Base-by-base conservation (phyloP, 2,329 filamentous ascomycete species). In the Colletotrichum sp. region DNA sequence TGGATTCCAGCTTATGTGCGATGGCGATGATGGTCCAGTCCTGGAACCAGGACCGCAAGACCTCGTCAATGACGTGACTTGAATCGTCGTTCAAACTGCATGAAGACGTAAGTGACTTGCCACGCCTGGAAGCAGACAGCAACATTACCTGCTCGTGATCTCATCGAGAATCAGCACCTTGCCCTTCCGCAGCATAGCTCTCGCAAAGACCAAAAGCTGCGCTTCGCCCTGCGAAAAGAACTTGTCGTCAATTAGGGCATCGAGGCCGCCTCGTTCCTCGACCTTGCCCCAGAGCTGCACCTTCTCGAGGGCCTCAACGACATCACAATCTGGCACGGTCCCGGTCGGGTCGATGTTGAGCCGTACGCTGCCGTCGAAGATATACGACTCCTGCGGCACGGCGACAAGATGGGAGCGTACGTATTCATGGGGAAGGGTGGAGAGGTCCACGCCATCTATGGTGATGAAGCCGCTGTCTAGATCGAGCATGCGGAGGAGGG, bases 341-440 rank as follows among this genome's bases (percentile, higher is more conserved):
- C 79, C 78, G 18, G 80, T 77, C 0, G 89, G 88, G 76, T 91
- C 89, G 2, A 88, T 81, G 28, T 91, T 91, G 16, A 84, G 78
- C 4, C 88, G 85, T 3, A 92, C 82, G 0, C 82, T 87, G 24
- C 87, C 88, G 7, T 85, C 84, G 5, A 91, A 83, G 30, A 89
- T 83, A 78, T 89, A 87, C 1, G 88, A 84, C 66, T 91, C 89
- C 81, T 92, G 90, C 0, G 90, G 87, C 5, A 90, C 81, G 5
- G 83, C 84, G 28, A 86, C 84, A 12, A 91, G 82, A 2, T 79
- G 68, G 3, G 78, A 71, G 12, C 83, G 82, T 12, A 84, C 70
- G 6, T 78, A 39, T 34, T 80, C 75, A 1, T 80, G 79, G 1
- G 80, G 80, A 1, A 84, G 71, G 5, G 77, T 80, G 39, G 80